Evolutionary conservation across 768 basidiomycete species (phyloP).

Genomic region (Cyathus striatus): DNA sequence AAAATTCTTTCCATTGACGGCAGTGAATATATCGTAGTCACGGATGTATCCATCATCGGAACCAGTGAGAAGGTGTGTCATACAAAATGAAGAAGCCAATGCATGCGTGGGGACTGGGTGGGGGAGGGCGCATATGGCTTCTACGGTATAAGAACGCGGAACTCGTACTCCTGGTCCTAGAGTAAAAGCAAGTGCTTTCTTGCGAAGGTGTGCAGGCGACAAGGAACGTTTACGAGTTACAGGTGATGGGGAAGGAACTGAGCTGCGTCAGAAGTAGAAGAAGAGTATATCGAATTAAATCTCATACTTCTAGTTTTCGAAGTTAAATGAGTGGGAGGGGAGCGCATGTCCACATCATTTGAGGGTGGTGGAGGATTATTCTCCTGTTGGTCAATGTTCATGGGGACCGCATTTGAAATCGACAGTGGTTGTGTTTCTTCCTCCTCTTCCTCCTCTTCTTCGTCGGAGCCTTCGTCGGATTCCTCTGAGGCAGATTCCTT

Average conservation of each 20-base stretch:
- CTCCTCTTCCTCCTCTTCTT: conserved; percentile 20
- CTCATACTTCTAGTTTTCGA: not conserved
- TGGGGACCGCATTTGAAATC: conserved; percentile 19
- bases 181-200: conserved; percentile 47
- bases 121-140: conserved; percentile 88
- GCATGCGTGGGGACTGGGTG: conserved; percentile 85
- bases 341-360: not conserved
- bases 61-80: conserved; percentile 86
- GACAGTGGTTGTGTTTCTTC: conserved; percentile 30
- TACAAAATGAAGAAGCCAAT: conserved; percentile 80
- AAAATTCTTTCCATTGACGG: conserved; percentile 83
- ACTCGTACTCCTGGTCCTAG: conserved; percentile 4
- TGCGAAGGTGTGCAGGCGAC: conserved; percentile 25
- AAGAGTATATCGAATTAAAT: not conserved
- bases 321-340: not conserved
- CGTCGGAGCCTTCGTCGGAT: conserved; percentile 38
- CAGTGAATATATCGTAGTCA: conserved; percentile 85
- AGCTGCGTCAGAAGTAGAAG: not conserved
- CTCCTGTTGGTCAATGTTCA: conserved; percentile 16
- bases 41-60: conserved; percentile 93
- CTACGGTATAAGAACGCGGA: conserved; percentile 75
- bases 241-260: conserved; percentile 14
- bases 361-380: not conserved
- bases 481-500: conserved; percentile 61
- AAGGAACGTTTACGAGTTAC: conserved; percentile 21